phyloP scores from a whole-genome alignment of 2,329 filamentous ascomycete species.

The Ophiocordyceps sinensis region DNA sequence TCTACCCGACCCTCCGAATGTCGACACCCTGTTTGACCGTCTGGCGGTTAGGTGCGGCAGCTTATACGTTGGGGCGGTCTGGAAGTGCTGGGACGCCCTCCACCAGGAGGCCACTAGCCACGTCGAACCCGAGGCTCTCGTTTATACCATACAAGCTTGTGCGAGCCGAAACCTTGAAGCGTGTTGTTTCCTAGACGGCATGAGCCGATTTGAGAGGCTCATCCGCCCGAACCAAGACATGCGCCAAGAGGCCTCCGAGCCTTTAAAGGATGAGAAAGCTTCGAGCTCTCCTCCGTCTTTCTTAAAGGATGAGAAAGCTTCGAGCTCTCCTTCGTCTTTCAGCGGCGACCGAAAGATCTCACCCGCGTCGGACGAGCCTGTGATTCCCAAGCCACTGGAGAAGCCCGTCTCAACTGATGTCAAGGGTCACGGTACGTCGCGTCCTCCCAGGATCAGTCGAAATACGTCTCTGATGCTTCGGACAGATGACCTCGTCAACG shows the following conservation, averaged over 20 bases:
- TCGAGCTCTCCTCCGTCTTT: not conserved
- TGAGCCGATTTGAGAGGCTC: slow-evolving; percentile 41
- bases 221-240: slow-evolving; percentile 35
- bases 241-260: slow-evolving; percentile 10
- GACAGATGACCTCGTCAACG: no score
- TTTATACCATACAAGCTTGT: slow-evolving; percentile 37
- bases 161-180: slow-evolving; percentile 45
- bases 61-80: slow-evolving; percentile 61
- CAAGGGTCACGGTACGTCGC: slow-evolving; percentile 7
- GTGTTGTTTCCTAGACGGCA: slow-evolving; percentile 44
- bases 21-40: slow-evolving; percentile 46
- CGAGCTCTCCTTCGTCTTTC: not conserved
- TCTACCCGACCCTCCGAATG: slow-evolving; percentile 32
- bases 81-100: slow-evolving; percentile 56
- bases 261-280: not conserved
- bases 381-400: not conserved
- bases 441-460: no score
- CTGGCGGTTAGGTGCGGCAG: slow-evolving; percentile 56
- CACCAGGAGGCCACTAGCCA: slow-evolving; percentile 42
- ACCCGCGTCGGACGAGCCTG: not conserved
- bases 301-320: not conserved
- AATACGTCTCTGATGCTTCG: no score
- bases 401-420: not conserved
- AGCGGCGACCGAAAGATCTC: slow-evolving; percentile 1
- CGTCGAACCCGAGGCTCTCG: slow-evolving; percentile 32